A percentile compares a stretch with the other conserved stretches of the same genome.
Conservation (phyloP, 2,329 filamentous ascomycete genomes). For the Stemphylium beticola region DNA sequence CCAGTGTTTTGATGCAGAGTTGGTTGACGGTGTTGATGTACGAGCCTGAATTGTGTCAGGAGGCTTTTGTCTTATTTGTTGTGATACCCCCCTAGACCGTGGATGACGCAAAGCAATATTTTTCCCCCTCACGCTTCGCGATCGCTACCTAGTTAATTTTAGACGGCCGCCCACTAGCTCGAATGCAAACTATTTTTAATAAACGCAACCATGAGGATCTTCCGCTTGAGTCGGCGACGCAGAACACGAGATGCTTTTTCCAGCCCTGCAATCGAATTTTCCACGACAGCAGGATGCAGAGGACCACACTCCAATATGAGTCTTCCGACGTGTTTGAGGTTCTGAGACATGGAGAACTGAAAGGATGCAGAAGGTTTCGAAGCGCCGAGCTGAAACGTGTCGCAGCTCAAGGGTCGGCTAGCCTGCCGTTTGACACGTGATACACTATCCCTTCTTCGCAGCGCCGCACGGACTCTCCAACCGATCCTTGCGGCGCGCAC, state of each 20-base stretch:
- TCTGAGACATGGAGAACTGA: constrained; percentile 9
- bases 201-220: not conserved
- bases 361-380: constrained; percentile 17
- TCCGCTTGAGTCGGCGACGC: not conserved
- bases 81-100: constrained; percentile 11
- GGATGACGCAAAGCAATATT: constrained; percentile 1
- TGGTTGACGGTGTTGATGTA: constrained; percentile 13
- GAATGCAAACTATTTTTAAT: constrained; percentile 3
- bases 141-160: constrained; percentile 7
- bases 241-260: not conserved
- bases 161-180: not conserved
- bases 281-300: not conserved
- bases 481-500: constrained; percentile 13
- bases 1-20: constrained; percentile 35
- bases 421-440: constrained; percentile 15
- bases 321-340: constrained; percentile 24
- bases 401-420: constrained; percentile 2
- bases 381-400: constrained; percentile 28
- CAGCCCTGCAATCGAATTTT: no score
- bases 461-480: constrained; percentile 10
- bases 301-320: not conserved
- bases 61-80: constrained; percentile 8
- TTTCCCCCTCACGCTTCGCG: not conserved
- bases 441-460: constrained; percentile 13
- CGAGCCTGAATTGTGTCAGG: not conserved